Percentiles rank a stretch among this genome's conserved stretches.
phyloP scores from a whole-genome alignment of 1,284 basidiomycete genomes.

The Irpex sp. region DNA sequence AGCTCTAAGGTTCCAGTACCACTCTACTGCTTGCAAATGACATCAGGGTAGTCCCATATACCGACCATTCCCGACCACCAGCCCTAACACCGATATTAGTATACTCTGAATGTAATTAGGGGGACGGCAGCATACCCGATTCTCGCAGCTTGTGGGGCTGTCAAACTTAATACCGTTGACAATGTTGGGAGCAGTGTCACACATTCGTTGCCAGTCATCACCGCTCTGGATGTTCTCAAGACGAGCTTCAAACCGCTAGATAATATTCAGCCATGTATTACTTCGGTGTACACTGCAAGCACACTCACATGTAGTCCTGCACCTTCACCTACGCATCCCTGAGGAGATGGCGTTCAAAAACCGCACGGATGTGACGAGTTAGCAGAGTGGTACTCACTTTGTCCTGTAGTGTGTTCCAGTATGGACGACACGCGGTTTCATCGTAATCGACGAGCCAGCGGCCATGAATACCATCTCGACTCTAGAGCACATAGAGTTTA shows the following conservation, averaged over 20 bases:
- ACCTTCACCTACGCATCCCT: constrained; percentile 12
- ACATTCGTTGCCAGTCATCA: background rate
- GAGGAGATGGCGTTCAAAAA: too few relatives aligned
- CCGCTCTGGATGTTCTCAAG: constrained; percentile 1
- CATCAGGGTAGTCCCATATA: constrained; percentile 9
- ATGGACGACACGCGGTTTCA: constrained; percentile 17
- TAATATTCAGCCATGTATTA: background rate
- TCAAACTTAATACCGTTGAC: background rate
- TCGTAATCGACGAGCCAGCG: constrained; percentile 20
- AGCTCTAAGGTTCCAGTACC: too few relatives aligned
- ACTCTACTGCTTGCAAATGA: background rate
- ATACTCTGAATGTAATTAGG: background rate
- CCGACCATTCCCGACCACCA: constrained; percentile 15
- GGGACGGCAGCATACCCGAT: background rate
- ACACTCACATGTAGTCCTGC: constrained; percentile 1
- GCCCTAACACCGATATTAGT: background rate
- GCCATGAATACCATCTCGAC: constrained; percentile 13
- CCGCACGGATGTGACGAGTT: too few relatives aligned
- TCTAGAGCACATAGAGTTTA: background rate
- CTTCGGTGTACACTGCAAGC: background rate
- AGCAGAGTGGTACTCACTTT: constrained; percentile 10
- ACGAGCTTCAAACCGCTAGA: background rate
- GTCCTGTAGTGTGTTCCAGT: constrained; percentile 15
- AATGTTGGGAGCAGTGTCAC: background rate
- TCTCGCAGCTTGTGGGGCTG: constrained; percentile 1